Conservation (phyloP, 2,329 filamentous ascomycete genomes). For the Aspergillus texensis region DNA sequence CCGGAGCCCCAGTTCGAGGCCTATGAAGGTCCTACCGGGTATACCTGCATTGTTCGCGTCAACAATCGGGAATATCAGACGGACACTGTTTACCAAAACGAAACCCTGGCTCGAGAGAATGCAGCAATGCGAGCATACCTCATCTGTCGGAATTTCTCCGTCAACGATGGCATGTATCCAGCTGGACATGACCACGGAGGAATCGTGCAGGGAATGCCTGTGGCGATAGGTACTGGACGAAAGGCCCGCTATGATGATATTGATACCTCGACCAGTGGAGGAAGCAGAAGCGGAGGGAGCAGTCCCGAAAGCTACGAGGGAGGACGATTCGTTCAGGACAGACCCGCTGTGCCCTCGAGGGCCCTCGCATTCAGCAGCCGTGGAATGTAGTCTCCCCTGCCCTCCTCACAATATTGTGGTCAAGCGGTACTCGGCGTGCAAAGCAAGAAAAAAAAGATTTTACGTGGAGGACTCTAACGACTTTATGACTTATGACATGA, state of each 20-base stretch:
- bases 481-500: constrained; percentile 32
- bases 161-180: constrained; percentile 87
- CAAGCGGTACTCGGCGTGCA: neutral
- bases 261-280: constrained; percentile 44
- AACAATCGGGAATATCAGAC: constrained; percentile 97
- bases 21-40: constrained; percentile 73
- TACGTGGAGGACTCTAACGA: constrained; percentile 19
- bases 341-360: constrained; percentile 24
- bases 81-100: constrained; percentile 79
- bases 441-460: neutral
- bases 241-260: constrained; percentile 54
- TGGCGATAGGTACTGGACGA: constrained; percentile 65
- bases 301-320: constrained; percentile 50
- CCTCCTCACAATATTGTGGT: neutral
- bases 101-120: constrained; percentile 83
- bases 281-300: constrained; percentile 57
- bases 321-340: constrained; percentile 24
- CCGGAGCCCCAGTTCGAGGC: constrained; percentile 86
- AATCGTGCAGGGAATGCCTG: constrained; percentile 63
- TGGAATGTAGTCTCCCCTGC: neutral
- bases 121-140: constrained; percentile 95
- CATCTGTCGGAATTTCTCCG: constrained; percentile 96
- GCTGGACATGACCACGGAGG: constrained; percentile 57
- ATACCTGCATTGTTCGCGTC: constrained; percentile 87
- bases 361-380: constrained; percentile 25